Evolutionary conservation across 2,329 filamentous ascomycete genomes (phyloP).

Genomic region (Paecilomyces variotii): DNA sequence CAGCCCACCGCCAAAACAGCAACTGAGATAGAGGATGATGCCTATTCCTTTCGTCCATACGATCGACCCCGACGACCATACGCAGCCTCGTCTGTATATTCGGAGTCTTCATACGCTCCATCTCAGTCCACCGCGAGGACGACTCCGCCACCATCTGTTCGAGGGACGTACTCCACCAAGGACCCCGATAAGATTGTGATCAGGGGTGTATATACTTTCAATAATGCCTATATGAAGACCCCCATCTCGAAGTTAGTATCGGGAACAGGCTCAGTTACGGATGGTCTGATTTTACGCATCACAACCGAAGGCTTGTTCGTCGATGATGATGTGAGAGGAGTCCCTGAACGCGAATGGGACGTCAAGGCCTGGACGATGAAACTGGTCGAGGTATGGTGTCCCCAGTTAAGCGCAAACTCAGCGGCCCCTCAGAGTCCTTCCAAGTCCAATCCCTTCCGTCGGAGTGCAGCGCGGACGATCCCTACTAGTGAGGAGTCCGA

Average conservation of each 20-base stretch:
- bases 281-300: slow-evolving; percentile 85
- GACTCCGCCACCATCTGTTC: slow-evolving; percentile 70
- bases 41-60: slow-evolving; percentile 69
- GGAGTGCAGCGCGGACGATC: slow-evolving; percentile 42
- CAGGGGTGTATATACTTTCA: slow-evolving; percentile 85
- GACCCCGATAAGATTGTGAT: slow-evolving; percentile 96
- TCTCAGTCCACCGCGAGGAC: slow-evolving; percentile 78
- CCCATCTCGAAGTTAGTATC: slow-evolving; percentile 85
- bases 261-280: slow-evolving; percentile 75
- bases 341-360: slow-evolving; percentile 97
- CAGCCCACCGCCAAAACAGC: slow-evolving; percentile 24
- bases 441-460: slow-evolving; percentile 28
- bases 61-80: slow-evolving; percentile 58
- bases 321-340: slow-evolving; percentile 84
- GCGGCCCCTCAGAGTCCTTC: slow-evolving; percentile 22
- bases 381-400: slow-evolving; percentile 78
- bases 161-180: slow-evolving; percentile 73
- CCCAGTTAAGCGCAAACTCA: slow-evolving; percentile 46
- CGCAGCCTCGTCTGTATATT: slow-evolving; percentile 56
- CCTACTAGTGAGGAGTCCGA: slow-evolving; percentile 60
- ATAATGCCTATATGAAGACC: slow-evolving; percentile 79
- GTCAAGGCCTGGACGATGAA: slow-evolving; percentile 98
- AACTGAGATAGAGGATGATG: slow-evolving; percentile 52
- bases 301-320: slow-evolving; percentile 94
- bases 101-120: slow-evolving; percentile 77